Percentiles rank a stretch among this genome's conserved stretches.
Conservation (phyloP, 192 early-diverging fungal species). For the Geranomyces michiganensis region DNA sequence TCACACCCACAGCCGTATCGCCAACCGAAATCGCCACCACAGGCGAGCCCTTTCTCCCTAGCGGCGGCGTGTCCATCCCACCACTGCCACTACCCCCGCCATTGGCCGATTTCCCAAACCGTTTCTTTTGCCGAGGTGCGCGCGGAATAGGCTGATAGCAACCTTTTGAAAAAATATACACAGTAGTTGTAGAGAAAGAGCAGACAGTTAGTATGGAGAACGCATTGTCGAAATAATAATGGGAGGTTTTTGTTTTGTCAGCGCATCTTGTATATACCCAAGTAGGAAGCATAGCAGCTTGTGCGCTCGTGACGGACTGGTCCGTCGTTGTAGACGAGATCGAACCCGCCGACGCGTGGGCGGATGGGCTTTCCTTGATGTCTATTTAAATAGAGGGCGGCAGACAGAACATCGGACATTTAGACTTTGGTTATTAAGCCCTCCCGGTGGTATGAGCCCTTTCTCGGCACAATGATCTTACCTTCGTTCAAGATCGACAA, state of each 20-base stretch:
- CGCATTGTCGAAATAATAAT: too few species aligned
- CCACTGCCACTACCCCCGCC: background rate
- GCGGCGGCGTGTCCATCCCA: background rate
- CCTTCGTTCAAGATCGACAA: constrained; percentile 58
- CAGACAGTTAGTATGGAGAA: too few species aligned
- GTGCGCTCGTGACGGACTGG: constrained; percentile 61
- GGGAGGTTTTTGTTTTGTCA: too few species aligned
- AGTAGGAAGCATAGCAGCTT: constrained; percentile 52
- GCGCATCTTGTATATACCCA: constrained; percentile 34
- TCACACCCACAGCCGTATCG: constrained; percentile 3
- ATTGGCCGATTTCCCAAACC: constrained; percentile 24
- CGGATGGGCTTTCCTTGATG: constrained; percentile 41
- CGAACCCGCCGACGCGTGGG: constrained; percentile 60
- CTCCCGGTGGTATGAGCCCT: background rate
- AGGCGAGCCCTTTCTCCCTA: background rate
- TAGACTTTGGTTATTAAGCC: too few species aligned
- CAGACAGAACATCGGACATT: too few species aligned
- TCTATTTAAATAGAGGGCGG: too few species aligned
- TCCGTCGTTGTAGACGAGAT: constrained; percentile 68
- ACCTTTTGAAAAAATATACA: too few species aligned
- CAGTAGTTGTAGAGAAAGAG: background rate
- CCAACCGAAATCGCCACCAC: constrained; percentile 3
- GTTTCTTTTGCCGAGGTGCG: constrained; percentile 54
- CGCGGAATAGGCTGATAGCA: constrained; percentile 57
- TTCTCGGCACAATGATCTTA: constrained; percentile 18